Evolutionary conservation across 306 rosid species (phyloP), one percentile per base, ranked within the genome.

Genomic region (Vigna nakashimae): DNA sequence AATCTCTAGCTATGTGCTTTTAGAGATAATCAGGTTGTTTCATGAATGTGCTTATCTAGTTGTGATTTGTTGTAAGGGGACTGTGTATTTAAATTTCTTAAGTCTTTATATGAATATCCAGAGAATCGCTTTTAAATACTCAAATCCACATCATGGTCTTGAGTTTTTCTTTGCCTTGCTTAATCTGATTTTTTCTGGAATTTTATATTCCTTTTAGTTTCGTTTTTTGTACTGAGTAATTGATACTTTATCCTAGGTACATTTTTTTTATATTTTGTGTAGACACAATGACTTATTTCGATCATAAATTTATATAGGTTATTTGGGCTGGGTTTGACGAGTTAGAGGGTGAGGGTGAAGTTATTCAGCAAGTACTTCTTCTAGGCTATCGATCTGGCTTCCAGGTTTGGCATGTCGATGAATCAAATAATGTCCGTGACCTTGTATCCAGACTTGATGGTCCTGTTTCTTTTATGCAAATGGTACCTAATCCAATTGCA

Each of bases 351-450:
- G 90, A 85, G 78, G 90, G 88, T 65, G 88, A 73, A 49, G 65
- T 74, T 78, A 60, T 57, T 79, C 91, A 87, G 43, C 88, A 81
- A 84, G 98, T 91, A 65, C 97, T 96, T 49, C 90, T 96, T 79
- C 87, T 96, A 74, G 98, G 98, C 45, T 92, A 86, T 77, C 90
- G 80, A 50, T 92, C 94, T 53, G 99, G 99, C 74, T 96, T 95
- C 88, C 98, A 93, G 82, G 94, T 96, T 82, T 96, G 98, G 99
- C 96, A 90, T 85, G 98, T 96, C 46, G 97, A 96, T 85, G 97
- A 96, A 84, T 94, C 98, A 32, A 84, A 89, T 55, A 91, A 91
- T 84, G 92, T 96, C 49, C 90, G 86, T 5, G 98, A 88, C 80
- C 79, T 93, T 13, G 93, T 92, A 80, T 96, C 94, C 75, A 87